Evolutionary conservation across 495 filamentous ascomycete genomes (phyloP).

Genomic region (Talaromyces borbonicus): DNA sequence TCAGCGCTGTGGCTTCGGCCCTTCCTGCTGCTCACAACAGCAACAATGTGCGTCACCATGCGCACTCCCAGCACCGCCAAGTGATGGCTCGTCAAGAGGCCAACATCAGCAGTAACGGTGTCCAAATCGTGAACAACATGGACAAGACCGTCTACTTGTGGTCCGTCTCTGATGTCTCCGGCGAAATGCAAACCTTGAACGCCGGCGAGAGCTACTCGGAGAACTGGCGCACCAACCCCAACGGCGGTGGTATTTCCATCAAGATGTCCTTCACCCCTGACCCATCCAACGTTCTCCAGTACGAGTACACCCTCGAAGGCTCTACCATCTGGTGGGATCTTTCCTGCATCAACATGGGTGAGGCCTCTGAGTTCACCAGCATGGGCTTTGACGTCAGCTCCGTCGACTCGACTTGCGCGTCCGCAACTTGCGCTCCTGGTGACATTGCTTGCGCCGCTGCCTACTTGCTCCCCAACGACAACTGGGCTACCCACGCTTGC

Average conservation of each 20-base stretch:
- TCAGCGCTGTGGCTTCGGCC: conserved; percentile 29
- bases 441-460: conserved; percentile 29
- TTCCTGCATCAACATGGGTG: conserved; percentile 32
- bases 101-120: conserved; percentile 29
- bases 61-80: conserved; percentile 7
- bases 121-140: conserved; percentile 32
- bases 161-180: conserved; percentile 27
- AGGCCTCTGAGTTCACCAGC: conserved; percentile 29
- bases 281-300: conserved; percentile 35
- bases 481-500: conserved; percentile 39
- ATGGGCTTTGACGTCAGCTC: conserved; percentile 32
- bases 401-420: conserved; percentile 22
- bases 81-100: conserved; percentile 17
- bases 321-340: conserved; percentile 37
- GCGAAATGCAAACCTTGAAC: conserved; percentile 31
- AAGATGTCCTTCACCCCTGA: conserved; percentile 30
- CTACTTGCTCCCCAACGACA: conserved; percentile 32
- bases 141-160: conserved; percentile 30
- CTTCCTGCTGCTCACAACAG: conserved; percentile 20
- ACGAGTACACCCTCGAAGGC: conserved; percentile 33
- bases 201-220: conserved; percentile 27
- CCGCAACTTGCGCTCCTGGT: conserved; percentile 29
- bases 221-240: conserved; percentile 27
- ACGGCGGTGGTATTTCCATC: conserved; percentile 38
- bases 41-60: conserved; percentile 11